phyloP scores from a whole-genome alignment of 2,329 filamentous ascomycete genomes.

The Penicillium sp. region DNA sequence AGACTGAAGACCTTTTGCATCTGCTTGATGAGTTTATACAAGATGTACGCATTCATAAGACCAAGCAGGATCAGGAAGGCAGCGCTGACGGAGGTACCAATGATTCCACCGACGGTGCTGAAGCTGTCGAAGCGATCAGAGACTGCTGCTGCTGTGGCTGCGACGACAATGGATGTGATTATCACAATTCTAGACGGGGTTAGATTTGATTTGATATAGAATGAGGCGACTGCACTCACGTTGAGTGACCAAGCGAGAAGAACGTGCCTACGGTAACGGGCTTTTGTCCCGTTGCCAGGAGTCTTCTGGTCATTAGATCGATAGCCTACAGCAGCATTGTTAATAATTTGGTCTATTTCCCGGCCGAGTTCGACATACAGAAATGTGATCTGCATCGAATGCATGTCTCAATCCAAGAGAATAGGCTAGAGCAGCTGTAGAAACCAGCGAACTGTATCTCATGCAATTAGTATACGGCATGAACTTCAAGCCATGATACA shows the following conservation, averaged over 20 bases:
- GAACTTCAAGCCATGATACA: rapidly evolving
- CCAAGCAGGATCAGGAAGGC: constrained; percentile 80
- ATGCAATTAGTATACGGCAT: background rate
- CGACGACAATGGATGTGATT: constrained; percentile 85
- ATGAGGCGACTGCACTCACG: constrained; percentile 43
- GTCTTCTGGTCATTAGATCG: constrained; percentile 87
- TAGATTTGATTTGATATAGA: constrained; percentile 1
- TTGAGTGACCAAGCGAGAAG: constrained; percentile 91
- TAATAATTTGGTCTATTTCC: background rate
- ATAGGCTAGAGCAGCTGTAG: constrained; percentile 80
- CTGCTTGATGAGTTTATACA: constrained; percentile 72
- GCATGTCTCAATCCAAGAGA: constrained; percentile 88
- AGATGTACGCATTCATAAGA: constrained; percentile 79
- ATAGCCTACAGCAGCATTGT: constrained; percentile 67
- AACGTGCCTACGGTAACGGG: constrained; percentile 93
- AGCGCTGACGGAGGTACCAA: constrained; percentile 84
- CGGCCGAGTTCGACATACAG: constrained; percentile 39
- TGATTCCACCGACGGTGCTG: constrained; percentile 76
- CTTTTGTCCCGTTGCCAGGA: constrained; percentile 79
- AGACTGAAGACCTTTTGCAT: constrained; percentile 61
- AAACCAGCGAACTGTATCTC: constrained; percentile 61
- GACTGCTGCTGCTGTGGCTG: constrained; percentile 82
- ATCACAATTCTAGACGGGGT: constrained; percentile 66
- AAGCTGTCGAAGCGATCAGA: constrained; percentile 79
- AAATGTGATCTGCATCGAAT: constrained; percentile 94